Conservation (phyloP, 805 yeast genomes). For the Cyberlindnera sargentensis region DNA sequence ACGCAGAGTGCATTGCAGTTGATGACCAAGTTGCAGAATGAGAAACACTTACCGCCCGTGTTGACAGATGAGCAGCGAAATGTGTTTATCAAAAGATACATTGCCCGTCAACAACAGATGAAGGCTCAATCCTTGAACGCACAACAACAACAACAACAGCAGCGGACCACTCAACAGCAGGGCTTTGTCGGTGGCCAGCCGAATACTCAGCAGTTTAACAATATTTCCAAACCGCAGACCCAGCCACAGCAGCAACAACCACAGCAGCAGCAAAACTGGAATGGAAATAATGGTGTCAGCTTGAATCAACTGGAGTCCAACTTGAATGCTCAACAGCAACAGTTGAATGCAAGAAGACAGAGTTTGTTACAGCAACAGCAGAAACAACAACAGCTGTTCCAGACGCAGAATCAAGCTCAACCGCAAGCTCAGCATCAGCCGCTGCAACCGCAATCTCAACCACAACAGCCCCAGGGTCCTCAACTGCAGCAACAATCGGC, state of each 20-base stretch:
- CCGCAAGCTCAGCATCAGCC: slow-evolving; percentile 6
- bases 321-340: slow-evolving; percentile 3
- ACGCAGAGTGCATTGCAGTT: slow-evolving; percentile 21
- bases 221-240: not conserved
- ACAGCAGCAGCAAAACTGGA: slow-evolving; percentile 10
- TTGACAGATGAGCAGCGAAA: slow-evolving; percentile 21
- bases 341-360: slow-evolving; percentile 8
- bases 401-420: slow-evolving; percentile 10
- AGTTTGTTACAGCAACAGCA: slow-evolving; percentile 9
- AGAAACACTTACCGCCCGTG: slow-evolving; percentile 17
- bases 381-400: slow-evolving; percentile 14
- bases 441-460: slow-evolving; percentile 6
- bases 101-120: slow-evolving; percentile 21
- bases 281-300: slow-evolving; percentile 1
- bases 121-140: slow-evolving; percentile 8
- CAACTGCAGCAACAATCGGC: slow-evolving; percentile 4
- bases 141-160: slow-evolving; percentile 5
- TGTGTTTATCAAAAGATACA: slow-evolving; percentile 18
- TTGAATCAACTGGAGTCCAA: not conserved
- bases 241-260: slow-evolving; percentile 3
- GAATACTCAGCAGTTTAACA: slow-evolving; percentile 1
- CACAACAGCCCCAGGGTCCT: slow-evolving; percentile 4
- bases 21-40: slow-evolving; percentile 18
- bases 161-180: not conserved
- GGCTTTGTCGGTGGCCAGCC: not conserved